Conservation (phyloP, 2,329 filamentous ascomycete genomes). For the Cytospora piceicola region DNA sequence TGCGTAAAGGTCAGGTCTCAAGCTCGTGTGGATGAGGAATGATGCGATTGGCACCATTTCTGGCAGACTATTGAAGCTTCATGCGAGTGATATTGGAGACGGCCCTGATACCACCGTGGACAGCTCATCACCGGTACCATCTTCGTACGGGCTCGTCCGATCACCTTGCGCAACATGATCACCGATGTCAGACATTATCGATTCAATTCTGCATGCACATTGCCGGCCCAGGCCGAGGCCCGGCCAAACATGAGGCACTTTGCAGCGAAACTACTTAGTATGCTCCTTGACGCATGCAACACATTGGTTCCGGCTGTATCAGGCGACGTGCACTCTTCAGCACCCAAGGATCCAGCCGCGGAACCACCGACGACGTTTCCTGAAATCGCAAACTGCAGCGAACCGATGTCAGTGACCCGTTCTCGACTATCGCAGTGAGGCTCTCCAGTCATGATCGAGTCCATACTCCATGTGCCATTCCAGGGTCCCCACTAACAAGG, state of each 20-base stretch:
- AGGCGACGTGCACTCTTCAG: not conserved
- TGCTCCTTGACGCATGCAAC: not conserved
- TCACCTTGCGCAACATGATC: not conserved
- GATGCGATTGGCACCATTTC: not conserved
- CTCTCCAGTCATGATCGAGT: not conserved
- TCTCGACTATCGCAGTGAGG: not conserved
- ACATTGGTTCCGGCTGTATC: not conserved
- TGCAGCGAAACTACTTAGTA: not conserved
- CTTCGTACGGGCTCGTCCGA: not conserved
- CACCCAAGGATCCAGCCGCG: not conserved
- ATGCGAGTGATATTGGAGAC: not conserved
- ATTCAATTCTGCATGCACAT: not conserved
- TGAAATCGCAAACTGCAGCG: slow-evolving; percentile 2
- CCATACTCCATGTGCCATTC: not conserved
- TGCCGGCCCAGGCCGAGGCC: not conserved
- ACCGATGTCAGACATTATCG: not conserved
- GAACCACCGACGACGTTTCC: not conserved
- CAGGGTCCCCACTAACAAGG: not conserved
- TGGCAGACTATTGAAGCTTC: not conserved
- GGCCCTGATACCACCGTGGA: not conserved
- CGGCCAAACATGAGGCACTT: not conserved
- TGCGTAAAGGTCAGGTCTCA: slow-evolving; percentile 1
- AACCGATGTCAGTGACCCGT: not conserved
- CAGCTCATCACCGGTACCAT: slow-evolving; percentile 6
- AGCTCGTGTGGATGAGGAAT: not conserved